Percentiles rank a stretch among this genome's conserved stretches.
phyloP scores from a whole-genome alignment of 2,329 filamentous ascomycete genomes.

The Microdochium trichocladiopsis region DNA sequence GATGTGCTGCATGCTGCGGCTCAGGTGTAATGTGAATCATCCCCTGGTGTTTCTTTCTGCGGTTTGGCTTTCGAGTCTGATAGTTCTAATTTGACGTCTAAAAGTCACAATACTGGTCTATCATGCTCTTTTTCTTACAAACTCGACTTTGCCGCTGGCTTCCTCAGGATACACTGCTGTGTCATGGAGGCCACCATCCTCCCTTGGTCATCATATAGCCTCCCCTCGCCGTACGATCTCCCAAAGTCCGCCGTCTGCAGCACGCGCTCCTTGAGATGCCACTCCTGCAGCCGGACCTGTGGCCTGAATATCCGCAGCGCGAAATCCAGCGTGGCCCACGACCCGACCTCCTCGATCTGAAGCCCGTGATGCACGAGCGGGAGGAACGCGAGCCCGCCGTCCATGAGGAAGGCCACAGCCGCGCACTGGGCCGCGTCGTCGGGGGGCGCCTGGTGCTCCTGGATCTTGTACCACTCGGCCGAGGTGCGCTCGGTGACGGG shows the following conservation, averaged over 20 bases:
- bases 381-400: conserved; percentile 33
- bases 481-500: conserved; percentile 26
- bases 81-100: neutral
- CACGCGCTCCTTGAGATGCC: conserved; percentile 34
- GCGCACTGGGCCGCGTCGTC: conserved; percentile 24
- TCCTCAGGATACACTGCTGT: conserved; percentile 33
- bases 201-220: conserved; percentile 35
- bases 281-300: conserved; percentile 28
- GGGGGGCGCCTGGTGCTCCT: conserved; percentile 6
- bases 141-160: conserved; percentile 1
- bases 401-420: conserved; percentile 33
- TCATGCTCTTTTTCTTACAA: neutral
- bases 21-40: neutral
- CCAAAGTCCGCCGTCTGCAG: conserved; percentile 29
- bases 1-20: neutral
- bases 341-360: conserved; percentile 33
- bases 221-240: conserved; percentile 34
- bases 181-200: conserved; percentile 38
- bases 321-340: conserved; percentile 42
- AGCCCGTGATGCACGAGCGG: conserved; percentile 33
- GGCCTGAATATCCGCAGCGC: conserved; percentile 34
- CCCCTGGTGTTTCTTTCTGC: too few species aligned
- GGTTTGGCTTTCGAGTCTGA: too few species aligned
- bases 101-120: too few species aligned
- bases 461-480: conserved; percentile 32